phyloP scores from a whole-genome alignment of 306 rosid genomes.

The Hylodesmum podocarpum region DNA sequence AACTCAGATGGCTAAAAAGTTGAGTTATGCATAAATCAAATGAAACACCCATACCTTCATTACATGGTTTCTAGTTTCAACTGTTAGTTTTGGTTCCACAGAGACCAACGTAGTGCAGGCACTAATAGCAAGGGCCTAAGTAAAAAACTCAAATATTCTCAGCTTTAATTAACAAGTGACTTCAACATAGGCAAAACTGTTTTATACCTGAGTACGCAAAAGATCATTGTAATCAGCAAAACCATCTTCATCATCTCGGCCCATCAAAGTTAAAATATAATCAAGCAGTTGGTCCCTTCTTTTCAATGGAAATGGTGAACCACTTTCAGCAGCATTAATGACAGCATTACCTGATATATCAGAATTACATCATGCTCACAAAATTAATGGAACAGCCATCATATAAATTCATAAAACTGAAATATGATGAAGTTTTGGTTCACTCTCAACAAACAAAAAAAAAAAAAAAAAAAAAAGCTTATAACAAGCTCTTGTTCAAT shows the following conservation, averaged over 20 bases:
- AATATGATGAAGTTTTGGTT: not conserved
- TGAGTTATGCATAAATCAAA: constrained; percentile 21
- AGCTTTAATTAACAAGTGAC: constrained; percentile 27
- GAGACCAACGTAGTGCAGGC: constrained; percentile 96
- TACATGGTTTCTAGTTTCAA: constrained; percentile 88
- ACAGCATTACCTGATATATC: constrained; percentile 80
- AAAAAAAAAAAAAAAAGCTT: not conserved
- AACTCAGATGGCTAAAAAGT: constrained; percentile 24
- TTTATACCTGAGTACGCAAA: constrained; percentile 78
- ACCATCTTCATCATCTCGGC: constrained; percentile 82
- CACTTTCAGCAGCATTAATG: constrained; percentile 91
- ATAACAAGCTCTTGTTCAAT: not conserved
- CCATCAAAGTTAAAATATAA: constrained; percentile 85
- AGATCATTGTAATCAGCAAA: constrained; percentile 81
- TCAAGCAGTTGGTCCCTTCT: constrained; percentile 89
- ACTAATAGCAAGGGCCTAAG: constrained; percentile 93
- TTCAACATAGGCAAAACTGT: constrained; percentile 13
- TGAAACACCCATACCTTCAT: constrained; percentile 62
- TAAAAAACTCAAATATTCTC: constrained; percentile 20
- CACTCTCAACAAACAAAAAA: constrained; percentile 1
- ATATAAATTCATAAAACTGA: not conserved
- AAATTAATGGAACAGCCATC: not conserved
- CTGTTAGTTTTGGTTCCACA: constrained; percentile 91
- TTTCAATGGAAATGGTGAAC: constrained; percentile 89
- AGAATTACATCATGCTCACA: constrained; percentile 25